A percentile compares a stretch with the other conserved stretches of the same genome.
Conservation (phyloP, 2,329 filamentous ascomycete genomes). For the Alternaria arborescens region DNA sequence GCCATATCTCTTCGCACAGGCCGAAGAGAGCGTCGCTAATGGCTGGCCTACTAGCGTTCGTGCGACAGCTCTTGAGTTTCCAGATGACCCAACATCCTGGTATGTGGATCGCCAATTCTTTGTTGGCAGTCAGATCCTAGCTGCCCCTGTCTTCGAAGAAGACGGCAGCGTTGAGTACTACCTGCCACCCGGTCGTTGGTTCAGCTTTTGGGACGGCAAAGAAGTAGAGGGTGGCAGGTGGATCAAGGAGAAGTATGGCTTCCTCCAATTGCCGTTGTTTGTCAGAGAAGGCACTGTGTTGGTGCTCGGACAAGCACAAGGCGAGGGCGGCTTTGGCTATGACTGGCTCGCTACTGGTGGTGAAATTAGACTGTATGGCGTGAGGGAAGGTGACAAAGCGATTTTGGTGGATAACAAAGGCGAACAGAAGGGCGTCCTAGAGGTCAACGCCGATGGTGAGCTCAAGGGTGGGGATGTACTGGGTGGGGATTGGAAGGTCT, state of each 20-base stretch:
- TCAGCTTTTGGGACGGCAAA: constrained; percentile 58
- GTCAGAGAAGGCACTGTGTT: constrained; percentile 53
- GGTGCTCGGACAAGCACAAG: constrained; percentile 51
- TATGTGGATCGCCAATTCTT: constrained; percentile 76
- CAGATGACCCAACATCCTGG: constrained; percentile 73
- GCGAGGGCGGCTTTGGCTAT: constrained; percentile 51
- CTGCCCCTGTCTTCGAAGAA: constrained; percentile 71
- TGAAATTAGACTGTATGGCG: constrained; percentile 51
- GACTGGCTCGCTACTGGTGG: constrained; percentile 53
- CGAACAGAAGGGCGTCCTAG: constrained; percentile 39
- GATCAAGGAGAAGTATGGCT: constrained; percentile 54
- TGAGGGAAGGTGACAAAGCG: constrained; percentile 46
- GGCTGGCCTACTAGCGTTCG: constrained; percentile 69
- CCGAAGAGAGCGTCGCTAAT: constrained; percentile 58
- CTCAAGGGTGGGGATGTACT: constrained; percentile 41
- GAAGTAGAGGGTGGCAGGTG: constrained; percentile 55
- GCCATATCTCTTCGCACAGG: constrained; percentile 66
- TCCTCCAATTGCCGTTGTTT: constrained; percentile 53
- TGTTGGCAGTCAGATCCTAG: constrained; percentile 71
- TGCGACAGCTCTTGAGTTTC: constrained; percentile 74
- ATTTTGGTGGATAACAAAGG: constrained; percentile 48
- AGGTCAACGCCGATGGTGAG: constrained; percentile 39
- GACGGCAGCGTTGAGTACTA: constrained; percentile 73
- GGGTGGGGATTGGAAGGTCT: constrained; percentile 48
- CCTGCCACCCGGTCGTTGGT: constrained; percentile 63